Conservation (phyloP, 768 basidiomycete species). For the Russula earlei region DNA sequence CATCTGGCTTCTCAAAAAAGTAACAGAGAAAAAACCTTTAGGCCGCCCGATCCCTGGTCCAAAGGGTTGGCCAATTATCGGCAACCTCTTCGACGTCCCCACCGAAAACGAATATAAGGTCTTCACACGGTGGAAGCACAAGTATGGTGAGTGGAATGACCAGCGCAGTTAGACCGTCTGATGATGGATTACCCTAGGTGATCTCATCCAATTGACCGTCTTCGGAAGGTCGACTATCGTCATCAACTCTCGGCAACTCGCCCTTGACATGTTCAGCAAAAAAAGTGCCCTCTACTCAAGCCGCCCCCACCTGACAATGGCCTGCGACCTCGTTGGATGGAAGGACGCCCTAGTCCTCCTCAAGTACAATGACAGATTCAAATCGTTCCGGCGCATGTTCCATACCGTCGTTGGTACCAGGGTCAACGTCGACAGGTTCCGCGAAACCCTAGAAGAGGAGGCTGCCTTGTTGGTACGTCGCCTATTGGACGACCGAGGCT, state of each 20-base stretch:
- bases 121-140: slow-evolving; percentile 12
- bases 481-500: slow-evolving; percentile 17
- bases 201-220: slow-evolving; percentile 21
- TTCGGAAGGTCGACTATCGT: slow-evolving; percentile 22
- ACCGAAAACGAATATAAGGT: slow-evolving; percentile 15
- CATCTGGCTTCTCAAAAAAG: slow-evolving; percentile 13
- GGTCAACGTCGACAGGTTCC: slow-evolving; percentile 15
- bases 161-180: neutral
- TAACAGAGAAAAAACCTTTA: slow-evolving; percentile 10
- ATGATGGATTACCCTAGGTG: slow-evolving; percentile 11
- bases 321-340: slow-evolving; percentile 20
- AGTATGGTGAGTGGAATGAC: slow-evolving; percentile 13
- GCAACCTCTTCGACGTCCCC: slow-evolving; percentile 19
- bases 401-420: slow-evolving; percentile 19
- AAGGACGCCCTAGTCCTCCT: slow-evolving; percentile 19
- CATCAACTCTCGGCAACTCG: slow-evolving; percentile 20
- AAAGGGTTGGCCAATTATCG: slow-evolving; percentile 18
- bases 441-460: slow-evolving; percentile 17
- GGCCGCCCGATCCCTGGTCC: slow-evolving; percentile 15
- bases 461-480: slow-evolving; percentile 11
- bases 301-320: slow-evolving; percentile 21
- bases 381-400: slow-evolving; percentile 19
- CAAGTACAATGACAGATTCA: slow-evolving; percentile 20
- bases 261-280: slow-evolving; percentile 22
- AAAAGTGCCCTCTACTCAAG: slow-evolving; percentile 24